Evolutionary conservation across 768 basidiomycete genomes (phyloP).

Genomic region (Naematelia encephala): DNA sequence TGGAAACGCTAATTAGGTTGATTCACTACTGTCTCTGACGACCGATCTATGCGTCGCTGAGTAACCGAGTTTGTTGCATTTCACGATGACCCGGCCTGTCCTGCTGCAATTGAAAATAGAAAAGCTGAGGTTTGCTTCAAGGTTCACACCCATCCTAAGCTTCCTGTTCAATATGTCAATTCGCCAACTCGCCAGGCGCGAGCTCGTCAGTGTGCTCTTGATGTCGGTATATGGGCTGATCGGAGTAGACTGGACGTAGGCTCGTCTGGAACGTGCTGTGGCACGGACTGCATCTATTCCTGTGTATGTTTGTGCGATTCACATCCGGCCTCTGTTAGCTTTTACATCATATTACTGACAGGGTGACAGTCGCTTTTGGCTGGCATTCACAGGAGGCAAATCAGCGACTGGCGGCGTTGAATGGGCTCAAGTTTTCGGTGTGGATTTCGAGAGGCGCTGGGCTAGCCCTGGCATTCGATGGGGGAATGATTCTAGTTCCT

Average conservation of each 20-base stretch:
- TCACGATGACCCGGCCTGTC: no score
- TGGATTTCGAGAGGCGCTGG: slow-evolving; percentile 91
- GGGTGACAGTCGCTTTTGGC: slow-evolving; percentile 62
- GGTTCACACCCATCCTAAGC: no score
- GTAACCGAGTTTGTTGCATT: background rate
- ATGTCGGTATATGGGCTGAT: background rate
- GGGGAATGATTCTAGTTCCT: slow-evolving; percentile 78
- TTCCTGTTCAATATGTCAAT: no score
- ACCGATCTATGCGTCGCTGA: background rate
- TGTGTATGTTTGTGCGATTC: slow-evolving; percentile 52
- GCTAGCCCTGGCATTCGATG: slow-evolving; percentile 81
- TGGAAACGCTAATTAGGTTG: background rate
- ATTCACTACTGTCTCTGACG: background rate
- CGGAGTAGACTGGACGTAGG: slow-evolving; percentile 29
- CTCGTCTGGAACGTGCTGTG: slow-evolving; percentile 55
- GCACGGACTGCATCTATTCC: slow-evolving; percentile 68
- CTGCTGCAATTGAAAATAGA: no score
- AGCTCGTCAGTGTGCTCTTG: slow-evolving; percentile 10
- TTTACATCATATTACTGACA: background rate
- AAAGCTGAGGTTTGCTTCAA: no score
- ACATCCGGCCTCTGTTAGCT: background rate
- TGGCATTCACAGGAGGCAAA: slow-evolving; percentile 75
- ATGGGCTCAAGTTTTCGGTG: slow-evolving; percentile 74
- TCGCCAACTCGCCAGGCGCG: slow-evolving; percentile 4
- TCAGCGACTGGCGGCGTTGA: slow-evolving; percentile 66